Base-by-base conservation (phyloP, 306 rosid species). In the Hylodesmum podocarpum region DNA sequence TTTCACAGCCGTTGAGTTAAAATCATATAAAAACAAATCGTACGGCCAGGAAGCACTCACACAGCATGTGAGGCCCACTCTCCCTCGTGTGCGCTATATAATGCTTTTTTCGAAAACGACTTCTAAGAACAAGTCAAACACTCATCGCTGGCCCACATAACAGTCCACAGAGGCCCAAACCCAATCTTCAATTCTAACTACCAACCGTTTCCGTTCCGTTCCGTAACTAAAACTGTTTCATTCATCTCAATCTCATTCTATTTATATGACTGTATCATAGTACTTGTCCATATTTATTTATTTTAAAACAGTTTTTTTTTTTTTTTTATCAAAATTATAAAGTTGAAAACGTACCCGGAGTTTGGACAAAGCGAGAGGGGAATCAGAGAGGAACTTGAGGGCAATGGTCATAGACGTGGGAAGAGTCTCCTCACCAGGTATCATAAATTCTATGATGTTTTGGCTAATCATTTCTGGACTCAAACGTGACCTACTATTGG, bases 401-500 rank as follows among this genome's bases (percentile, higher is more conserved):
- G 96, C 92, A 10, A 89, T 43, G 8, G 99, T 88, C 91, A 95
- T 89, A 9, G 97, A 92, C 16, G 82, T 89, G 11, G 97, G 97
- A 21, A 92, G 88, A 15, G 99, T 95, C 81, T 95, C 99, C 72
- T 92, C 97, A 2, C 99, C 97, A 0, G 97, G 99, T 53, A 90
- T 87, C 93, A 95, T 90, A 87, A 95, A 66, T 86, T 90, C 97
- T 7, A 92, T 69, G 36, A 95, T 85, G 58, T 92, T 89, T 16
- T 89, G 86, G 36, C 91, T 82, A 55, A 95, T 84, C 88, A 85
- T 87, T 61, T 95, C 96, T 74, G 76, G 40, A 53, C 85, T 80
- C 58, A 88, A 75, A 2, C 72, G 58, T 34, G 82, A 79, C 16
- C 28, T 54, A 14, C 72, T 85, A 39, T 39, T 18, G 0, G 85